Evolutionary conservation across 331 rosid species (phyloP), one percentile per base, ranked within the genome.

Genomic region (Acacia pycnantha): DNA sequence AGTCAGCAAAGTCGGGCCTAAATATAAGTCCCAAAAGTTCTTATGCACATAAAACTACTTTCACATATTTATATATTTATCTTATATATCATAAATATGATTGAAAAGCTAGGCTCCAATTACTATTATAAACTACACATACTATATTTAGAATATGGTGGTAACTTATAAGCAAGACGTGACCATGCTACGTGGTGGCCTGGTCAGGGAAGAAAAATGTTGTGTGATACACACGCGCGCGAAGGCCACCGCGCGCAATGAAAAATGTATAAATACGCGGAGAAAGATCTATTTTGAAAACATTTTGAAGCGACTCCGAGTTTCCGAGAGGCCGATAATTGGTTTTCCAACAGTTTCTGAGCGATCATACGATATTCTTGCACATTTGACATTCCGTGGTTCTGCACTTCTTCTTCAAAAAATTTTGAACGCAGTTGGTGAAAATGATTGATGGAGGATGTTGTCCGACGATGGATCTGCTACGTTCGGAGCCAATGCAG

Each of bases 401-500:
- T 72, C 66, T n/a, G 61, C 82, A 81, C 75, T 78, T 74, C 65
- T 24, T 3, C 19, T 19, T 54, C 4, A 21, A 51, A 51, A 51
- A 0, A 4, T 6, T 51, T 69, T 21, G 29, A 40, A 64, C 82
- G 26, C n/a, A n/a, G 9, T 5, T 47, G 27, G 19, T 48, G 75
- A 27, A 73, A 53, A 82, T 85, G 86, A 43, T 3, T 48, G 85
- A 79, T 14, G 81, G 78, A 78, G 74, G 77, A 21, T 14, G 77
- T 37, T 40, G 46, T 48, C 81, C 86, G 46, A 69, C 81, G 74
- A 91, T 91, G 98, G 94, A 93, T 90, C 88, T 93, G 76, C 84
- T 94, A 13, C 95, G 95, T 6, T 94, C 97, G 74, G 97, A 93
- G 89, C 93, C 95, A 51, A 93, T 93, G 98, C 97, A 89, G 47